Evolutionary conservation across 2,329 filamentous ascomycete species (phyloP).

Genomic region (Scedosporium aurantiacum): DNA sequence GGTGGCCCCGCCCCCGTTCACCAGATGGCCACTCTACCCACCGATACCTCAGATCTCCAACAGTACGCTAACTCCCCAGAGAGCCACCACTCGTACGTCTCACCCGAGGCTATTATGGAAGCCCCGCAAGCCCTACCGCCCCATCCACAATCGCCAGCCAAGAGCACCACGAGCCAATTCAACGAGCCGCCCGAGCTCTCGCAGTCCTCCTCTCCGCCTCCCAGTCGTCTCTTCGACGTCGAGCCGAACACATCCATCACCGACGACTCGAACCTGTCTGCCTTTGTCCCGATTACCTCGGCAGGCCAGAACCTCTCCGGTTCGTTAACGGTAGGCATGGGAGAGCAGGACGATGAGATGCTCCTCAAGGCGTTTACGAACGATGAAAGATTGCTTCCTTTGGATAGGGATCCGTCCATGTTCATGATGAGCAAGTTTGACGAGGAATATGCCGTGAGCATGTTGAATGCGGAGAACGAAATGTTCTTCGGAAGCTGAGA

Average conservation of each 20-base stretch:
- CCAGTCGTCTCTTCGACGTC: constrained; percentile 35
- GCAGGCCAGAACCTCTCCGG: constrained; percentile 29
- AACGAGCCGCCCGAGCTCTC: constrained; percentile 50
- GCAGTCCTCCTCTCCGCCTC: constrained; percentile 47
- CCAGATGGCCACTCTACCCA: constrained; percentile 1
- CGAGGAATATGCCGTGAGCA: constrained; percentile 40
- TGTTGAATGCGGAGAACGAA: constrained; percentile 41
- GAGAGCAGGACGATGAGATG: constrained; percentile 33
- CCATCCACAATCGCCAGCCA: constrained; percentile 35
- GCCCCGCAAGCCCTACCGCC: constrained; percentile 17
- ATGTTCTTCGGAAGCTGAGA: constrained; percentile 35
- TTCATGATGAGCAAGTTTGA: constrained; percentile 43
- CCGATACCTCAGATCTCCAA: constrained; percentile 11
- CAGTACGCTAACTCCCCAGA: constrained; percentile 12
- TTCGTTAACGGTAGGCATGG: constrained; percentile 21
- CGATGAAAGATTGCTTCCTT: constrained; percentile 29
- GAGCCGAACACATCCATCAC: constrained; percentile 23
- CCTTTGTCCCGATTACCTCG: constrained; percentile 44
- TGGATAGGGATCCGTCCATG: constrained; percentile 36
- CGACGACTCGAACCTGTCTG: constrained; percentile 21
- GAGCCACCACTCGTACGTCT: constrained; percentile 32
- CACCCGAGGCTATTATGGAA: constrained; percentile 33
- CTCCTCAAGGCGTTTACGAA: constrained; percentile 31
- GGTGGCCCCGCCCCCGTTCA: background rate
- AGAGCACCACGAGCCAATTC: constrained; percentile 39